phyloP scores from a whole-genome alignment of 2,329 filamentous ascomycete species.

The Exophiala phaeomuriformis region DNA sequence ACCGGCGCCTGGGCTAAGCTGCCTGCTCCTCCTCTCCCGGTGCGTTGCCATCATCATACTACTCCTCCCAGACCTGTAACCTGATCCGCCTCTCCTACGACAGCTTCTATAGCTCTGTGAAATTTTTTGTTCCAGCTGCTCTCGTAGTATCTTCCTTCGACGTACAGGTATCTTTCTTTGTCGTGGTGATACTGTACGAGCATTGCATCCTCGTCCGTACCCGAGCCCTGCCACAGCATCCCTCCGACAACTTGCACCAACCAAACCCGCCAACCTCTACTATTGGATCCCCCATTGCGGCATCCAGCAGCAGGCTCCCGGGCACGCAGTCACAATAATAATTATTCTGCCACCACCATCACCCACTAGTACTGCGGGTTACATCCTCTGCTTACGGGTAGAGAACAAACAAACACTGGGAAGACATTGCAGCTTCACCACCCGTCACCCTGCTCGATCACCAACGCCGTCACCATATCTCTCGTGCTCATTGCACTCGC shows the following conservation, averaged over 20 bases:
- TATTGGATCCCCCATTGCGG: neutral
- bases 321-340: neutral
- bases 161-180: too few relatives aligned
- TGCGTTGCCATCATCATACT: neutral
- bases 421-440: neutral
- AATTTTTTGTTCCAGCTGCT: neutral
- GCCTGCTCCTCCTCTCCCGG: neutral
- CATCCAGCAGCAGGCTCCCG: neutral
- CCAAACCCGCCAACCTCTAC: neutral
- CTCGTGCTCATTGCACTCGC: neutral
- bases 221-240: neutral
- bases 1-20: too few relatives aligned
- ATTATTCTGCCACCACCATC: neutral
- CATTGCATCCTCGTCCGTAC: too few relatives aligned
- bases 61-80: neutral
- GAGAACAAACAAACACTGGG: neutral
- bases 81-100: neutral
- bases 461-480: conserved; percentile 15
- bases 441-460: neutral
- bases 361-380: neutral
- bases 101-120: neutral
- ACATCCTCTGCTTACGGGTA: neutral
- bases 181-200: too few relatives aligned
- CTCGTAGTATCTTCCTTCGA: neutral
- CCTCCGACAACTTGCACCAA: neutral